phyloP scores from a whole-genome alignment of 768 basidiomycete species.

The Pleurotus djamor region DNA sequence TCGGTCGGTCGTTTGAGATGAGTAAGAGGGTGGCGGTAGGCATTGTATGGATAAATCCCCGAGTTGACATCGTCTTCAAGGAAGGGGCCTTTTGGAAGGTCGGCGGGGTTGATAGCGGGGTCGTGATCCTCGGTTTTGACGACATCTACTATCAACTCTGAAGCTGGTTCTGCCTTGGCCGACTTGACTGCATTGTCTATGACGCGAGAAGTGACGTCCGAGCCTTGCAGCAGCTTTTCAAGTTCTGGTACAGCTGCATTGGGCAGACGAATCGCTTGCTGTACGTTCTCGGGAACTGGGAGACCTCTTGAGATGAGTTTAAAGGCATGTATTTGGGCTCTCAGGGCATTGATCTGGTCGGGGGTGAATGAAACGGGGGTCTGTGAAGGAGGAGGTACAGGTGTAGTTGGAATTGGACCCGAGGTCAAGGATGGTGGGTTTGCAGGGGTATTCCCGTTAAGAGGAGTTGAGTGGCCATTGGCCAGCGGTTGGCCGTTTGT shows the following conservation, averaged over 20 bases:
- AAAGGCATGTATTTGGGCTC: conserved; percentile 82
- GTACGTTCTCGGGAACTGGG: conserved; percentile 67
- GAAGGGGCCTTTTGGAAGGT: conserved; percentile 71
- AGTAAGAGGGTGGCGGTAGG: conserved; percentile 81
- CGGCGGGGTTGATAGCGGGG: conserved; percentile 45
- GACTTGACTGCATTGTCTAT: conserved; percentile 77
- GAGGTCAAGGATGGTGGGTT: conserved; percentile 40
- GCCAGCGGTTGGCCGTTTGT: conserved; percentile 20
- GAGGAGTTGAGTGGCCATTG: conserved; percentile 46
- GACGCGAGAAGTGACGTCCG: conserved; percentile 59
- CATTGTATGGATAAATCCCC: conserved; percentile 89
- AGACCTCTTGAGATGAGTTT: conserved; percentile 65
- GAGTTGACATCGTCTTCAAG: conserved; percentile 80
- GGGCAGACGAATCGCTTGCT: conserved; percentile 66
- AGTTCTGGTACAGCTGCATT: conserved; percentile 60
- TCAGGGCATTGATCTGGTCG: conserved; percentile 74
- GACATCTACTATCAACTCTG: neutral
- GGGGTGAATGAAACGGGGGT: conserved; percentile 78
- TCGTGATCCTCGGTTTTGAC: conserved; percentile 59
- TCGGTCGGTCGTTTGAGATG: conserved; percentile 69
- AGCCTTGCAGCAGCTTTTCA: conserved; percentile 60
- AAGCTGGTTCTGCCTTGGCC: conserved; percentile 43
- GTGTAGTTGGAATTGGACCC: conserved; percentile 41
- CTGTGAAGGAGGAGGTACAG: conserved; percentile 52
- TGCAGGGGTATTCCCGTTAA: conserved; percentile 36